Evolutionary conservation across 306 rosid species (phyloP).

Genomic region (Castanea crenata): DNA sequence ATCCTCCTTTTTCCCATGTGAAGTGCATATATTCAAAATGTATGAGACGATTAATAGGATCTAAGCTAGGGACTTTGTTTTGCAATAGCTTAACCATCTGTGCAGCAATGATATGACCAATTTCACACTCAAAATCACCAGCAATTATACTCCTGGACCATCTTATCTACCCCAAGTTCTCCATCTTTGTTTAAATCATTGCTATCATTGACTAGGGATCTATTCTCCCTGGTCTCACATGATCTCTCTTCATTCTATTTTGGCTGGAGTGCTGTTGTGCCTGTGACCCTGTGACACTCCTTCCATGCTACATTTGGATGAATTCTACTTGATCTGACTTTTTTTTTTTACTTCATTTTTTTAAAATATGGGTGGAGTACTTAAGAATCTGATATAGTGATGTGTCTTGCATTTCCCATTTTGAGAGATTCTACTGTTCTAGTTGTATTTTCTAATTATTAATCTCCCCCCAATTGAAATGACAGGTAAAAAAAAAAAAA

Average conservation of each 20-base stretch:
- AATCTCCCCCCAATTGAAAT: constrained; percentile 14
- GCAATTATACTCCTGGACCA: not conserved
- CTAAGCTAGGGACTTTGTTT: no score
- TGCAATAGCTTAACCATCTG: no score
- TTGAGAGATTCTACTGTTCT: constrained; percentile 21
- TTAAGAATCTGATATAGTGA: constrained; percentile 2
- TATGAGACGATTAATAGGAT: no score
- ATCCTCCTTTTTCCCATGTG: no score
- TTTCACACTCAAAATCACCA: no score
- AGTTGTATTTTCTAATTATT: not conserved
- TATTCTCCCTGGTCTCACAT: constrained; percentile 5
- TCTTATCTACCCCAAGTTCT: not conserved
- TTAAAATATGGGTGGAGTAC: not conserved
- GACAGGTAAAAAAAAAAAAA: not conserved
- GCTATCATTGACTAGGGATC: not conserved
- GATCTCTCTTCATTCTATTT: constrained; percentile 16
- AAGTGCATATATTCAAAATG: no score
- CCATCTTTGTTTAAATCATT: not conserved
- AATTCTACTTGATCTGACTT: not conserved
- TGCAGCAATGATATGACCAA: no score
- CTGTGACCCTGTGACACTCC: not conserved
- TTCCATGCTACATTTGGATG: constrained; percentile 11
- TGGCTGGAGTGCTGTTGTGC: not conserved
- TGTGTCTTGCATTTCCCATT: not conserved
- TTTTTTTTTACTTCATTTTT: not conserved